Evolutionary conservation across 208 protist genomes (phyloP), one percentile per base, ranked within the genome.

Genomic region (Tritrichomonas musculus): DNA sequence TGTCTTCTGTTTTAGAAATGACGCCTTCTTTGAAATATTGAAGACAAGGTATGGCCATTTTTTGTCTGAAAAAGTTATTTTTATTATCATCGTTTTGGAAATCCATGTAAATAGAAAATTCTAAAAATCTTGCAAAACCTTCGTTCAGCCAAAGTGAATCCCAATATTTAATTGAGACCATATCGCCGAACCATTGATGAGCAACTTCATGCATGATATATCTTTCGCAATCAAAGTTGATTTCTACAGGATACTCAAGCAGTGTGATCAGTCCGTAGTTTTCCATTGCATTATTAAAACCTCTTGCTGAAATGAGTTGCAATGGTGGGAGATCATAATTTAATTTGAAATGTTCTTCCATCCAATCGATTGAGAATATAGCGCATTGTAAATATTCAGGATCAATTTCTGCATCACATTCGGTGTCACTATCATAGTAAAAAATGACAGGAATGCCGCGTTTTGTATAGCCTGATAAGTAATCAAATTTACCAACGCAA

Each of bases 61-160:
- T n/a, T n/a, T n/a, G n/a, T n/a, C n/a, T n/a, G n/a, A n/a, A n/a
- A n/a, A 75, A 75, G 33, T 36, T 75, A 36, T 36, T 36, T 36
- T 36, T 44, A n/a, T 75, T 44, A 75, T 92, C 55, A 33, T 92
- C 82, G n/a, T 44, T 44, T 41, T 92, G 82, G 5, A 49, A 3
- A 57, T 92, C 47, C n/a, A 66, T 17, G 41, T 47, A 69, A 30
- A 57, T 44, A n/a, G 77, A 55, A 27, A 33, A 75, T 77, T 27
- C 33, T 22, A 93, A 65, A 41, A 93, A 53, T 53, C 60, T 75
- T 36, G 92, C 92, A 53, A 93, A 93, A 33, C 92, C 92, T 93
- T 93, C 92, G n/a, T 93, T 93, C n/a, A 93, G 60, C 92, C 92
- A 93, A 27, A 93, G 30, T 22, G 25, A 36, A 39, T 93, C 64